These are phyloP conservation scores for Yamadazyma insecticola DNA, from an alignment of 805 yeast genomes.

Conservation along the genomic window DNA sequence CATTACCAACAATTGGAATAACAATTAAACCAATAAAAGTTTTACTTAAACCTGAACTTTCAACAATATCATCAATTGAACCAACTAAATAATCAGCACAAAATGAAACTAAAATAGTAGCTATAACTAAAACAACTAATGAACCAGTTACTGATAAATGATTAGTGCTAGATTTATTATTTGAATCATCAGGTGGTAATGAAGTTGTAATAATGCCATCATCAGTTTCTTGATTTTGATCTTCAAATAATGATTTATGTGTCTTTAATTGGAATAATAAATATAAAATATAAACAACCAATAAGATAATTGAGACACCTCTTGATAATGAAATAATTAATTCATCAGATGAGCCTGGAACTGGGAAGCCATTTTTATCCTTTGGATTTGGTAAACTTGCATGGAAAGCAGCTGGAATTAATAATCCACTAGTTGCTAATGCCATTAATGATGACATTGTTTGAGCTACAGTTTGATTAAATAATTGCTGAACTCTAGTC, in stretches of 20 bases:
- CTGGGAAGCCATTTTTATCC: conserved; percentile 35
- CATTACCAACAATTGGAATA: conserved; percentile 96
- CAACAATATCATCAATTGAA: conserved; percentile 86
- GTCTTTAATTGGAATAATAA: conserved; percentile 85
- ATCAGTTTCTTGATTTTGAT: conserved; percentile 25
- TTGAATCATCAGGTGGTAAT: conserved; percentile 15
- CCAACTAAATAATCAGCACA: conserved; percentile 95
- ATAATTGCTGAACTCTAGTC: conserved; percentile 77
- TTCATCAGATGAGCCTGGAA: conserved; percentile 34
- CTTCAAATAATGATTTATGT: conserved; percentile 74
- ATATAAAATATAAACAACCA: conserved; percentile 72
- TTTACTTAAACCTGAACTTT: conserved; percentile 79
- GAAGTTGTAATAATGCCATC: conserved; percentile 34
- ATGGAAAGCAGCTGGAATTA: conserved; percentile 95
- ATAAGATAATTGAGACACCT: conserved; percentile 76
- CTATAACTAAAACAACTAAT: conserved; percentile 48
- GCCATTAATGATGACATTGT: conserved; percentile 95
- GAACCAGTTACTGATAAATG: conserved; percentile 54
- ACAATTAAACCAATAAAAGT: conserved; percentile 92
- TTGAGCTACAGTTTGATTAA: conserved; percentile 96
- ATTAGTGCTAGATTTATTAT: conserved; percentile 16
- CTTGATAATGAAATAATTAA: conserved; percentile 73
- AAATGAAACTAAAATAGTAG: conserved; percentile 78
- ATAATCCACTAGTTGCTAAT: conserved; percentile 79
- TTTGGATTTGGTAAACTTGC: conserved; percentile 58